phyloP scores from a whole-genome alignment of 164 flowering plant genomes.

The Piper longum region DNA sequence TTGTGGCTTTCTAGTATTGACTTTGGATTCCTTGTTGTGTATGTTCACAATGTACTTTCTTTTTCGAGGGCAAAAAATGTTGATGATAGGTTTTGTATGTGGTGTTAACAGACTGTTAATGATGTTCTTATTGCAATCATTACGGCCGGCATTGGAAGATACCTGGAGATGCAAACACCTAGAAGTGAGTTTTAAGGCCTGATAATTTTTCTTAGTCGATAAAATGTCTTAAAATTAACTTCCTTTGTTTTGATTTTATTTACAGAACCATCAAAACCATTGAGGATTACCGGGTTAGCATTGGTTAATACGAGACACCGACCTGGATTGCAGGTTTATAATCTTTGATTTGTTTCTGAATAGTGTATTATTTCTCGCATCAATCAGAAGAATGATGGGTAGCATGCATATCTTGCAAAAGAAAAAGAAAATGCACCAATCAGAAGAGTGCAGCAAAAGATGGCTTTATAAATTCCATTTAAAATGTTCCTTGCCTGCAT shows the following conservation, averaged over 20 bases:
- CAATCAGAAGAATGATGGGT: no score
- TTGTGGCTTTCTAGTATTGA: background rate
- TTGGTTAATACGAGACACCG: constrained; percentile 61
- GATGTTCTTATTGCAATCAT: constrained; percentile 76
- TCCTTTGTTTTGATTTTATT: background rate
- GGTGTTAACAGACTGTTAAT: constrained; percentile 55
- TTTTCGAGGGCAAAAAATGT: background rate
- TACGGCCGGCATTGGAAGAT: constrained; percentile 50
- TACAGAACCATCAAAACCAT: constrained; percentile 16
- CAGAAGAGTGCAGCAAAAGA: no score
- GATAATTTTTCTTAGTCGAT: background rate
- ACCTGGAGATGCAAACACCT: constrained; percentile 32
- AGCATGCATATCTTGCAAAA: no score
- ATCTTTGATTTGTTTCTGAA: background rate
- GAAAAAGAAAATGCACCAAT: no score
- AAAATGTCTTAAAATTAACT: background rate
- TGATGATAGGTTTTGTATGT: background rate
- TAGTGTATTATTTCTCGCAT: background rate
- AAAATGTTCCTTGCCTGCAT: no score
- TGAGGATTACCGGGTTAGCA: constrained; percentile 51
- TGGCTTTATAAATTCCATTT: no score
- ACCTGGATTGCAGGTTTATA: constrained; percentile 45
- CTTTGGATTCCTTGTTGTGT: background rate
- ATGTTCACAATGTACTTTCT: background rate
- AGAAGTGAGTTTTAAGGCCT: constrained; percentile 20